Conservation (phyloP, 306 rosid genomes). For the Rosa multiflora region DNA sequence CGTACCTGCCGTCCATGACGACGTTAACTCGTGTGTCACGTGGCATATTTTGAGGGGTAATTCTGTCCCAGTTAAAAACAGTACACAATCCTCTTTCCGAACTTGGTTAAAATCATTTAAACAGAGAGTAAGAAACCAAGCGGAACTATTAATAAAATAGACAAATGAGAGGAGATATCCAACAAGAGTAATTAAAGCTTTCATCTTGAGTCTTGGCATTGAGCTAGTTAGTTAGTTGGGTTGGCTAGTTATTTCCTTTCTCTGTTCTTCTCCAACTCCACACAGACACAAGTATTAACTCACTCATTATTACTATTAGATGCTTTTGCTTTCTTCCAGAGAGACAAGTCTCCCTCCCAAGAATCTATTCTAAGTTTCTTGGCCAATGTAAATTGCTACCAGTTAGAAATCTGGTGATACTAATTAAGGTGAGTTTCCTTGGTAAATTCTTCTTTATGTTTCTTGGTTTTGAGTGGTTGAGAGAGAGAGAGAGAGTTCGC, state of each 20-base stretch:
- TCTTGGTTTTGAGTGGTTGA: background rate
- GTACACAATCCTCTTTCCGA: background rate
- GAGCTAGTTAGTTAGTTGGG: background rate
- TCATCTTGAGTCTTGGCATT: background rate
- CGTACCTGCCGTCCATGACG: too few relatives aligned
- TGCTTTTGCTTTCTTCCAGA: background rate
- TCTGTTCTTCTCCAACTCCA: background rate
- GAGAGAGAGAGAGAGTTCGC: background rate
- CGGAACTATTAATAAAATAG: background rate
- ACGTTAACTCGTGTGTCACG: too few relatives aligned
- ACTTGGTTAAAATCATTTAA: background rate
- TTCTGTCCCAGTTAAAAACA: slow-evolving; percentile 12
- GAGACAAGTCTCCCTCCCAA: slow-evolving; percentile 8
- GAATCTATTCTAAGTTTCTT: background rate
- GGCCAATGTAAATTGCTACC: background rate
- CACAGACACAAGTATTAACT: slow-evolving; percentile 1
- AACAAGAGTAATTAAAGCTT: slow-evolving; percentile 13
- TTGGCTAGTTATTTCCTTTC: background rate
- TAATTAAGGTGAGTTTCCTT: background rate
- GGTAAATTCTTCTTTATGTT: background rate
- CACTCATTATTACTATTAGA: background rate
- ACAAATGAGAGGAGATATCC: background rate
- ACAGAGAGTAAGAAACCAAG: background rate
- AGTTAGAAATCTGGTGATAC: slow-evolving; percentile 3
- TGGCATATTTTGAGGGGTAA: too few relatives aligned